phyloP scores from a whole-genome alignment of 176 grass and related monocot genomes.

The Thinopyrum elongatum region DNA sequence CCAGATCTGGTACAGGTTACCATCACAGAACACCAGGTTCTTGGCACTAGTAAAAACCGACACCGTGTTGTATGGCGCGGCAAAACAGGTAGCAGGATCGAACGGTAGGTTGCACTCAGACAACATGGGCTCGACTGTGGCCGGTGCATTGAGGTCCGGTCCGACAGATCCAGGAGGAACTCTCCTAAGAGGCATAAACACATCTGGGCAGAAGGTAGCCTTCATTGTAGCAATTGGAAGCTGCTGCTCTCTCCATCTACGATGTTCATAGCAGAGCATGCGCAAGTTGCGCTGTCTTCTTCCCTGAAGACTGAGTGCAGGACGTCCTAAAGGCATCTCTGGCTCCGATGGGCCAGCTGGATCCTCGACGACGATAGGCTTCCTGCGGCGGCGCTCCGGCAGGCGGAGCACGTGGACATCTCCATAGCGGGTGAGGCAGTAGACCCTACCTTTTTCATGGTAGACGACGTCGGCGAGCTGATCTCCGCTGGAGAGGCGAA shows the following conservation, averaged over 20 bases:
- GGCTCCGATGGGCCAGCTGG: conserved; percentile 26
- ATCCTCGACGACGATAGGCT: conserved; percentile 32
- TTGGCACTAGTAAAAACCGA: conserved; percentile 42
- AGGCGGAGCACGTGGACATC: conserved; percentile 53
- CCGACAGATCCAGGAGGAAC: conserved; percentile 34
- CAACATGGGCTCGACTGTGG: conserved; percentile 31
- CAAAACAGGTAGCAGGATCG: conserved; percentile 38
- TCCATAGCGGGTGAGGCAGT: conserved; percentile 55
- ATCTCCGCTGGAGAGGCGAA: conserved; percentile 31
- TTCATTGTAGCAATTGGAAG: background rate
- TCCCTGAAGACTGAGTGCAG: background rate
- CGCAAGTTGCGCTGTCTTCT: conserved; percentile 3
- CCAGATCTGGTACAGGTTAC: conserved; percentile 50
- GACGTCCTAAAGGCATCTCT: background rate
- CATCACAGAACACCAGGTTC: conserved; percentile 44
- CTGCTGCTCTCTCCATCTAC: background rate
- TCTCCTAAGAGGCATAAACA: conserved; percentile 3
- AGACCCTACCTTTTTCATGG: conserved; percentile 55
- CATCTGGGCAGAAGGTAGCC: conserved; percentile 4
- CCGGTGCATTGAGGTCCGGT: conserved; percentile 32
- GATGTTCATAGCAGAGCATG: conserved; percentile 35
- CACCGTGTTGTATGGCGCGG: conserved; percentile 43
- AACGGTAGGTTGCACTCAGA: conserved; percentile 39
- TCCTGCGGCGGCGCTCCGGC: conserved; percentile 45
- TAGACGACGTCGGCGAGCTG: conserved; percentile 58